These are phyloP conservation scores for Mycotypha africana DNA, from an alignment of 371 early-diverging fungal species.

Conservation along the genomic window DNA sequence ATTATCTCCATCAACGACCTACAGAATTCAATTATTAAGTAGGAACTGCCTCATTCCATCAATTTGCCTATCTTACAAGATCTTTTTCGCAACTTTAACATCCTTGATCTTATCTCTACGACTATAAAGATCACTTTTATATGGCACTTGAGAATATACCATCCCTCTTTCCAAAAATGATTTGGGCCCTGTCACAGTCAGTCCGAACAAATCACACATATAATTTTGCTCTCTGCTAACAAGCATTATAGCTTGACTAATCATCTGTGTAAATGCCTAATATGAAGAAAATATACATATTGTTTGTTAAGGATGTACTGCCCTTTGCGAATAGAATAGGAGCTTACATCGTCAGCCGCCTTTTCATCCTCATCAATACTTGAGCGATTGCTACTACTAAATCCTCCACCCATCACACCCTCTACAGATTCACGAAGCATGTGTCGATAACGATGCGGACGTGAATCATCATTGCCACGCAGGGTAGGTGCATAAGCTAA, in stretches of 20 bases:
- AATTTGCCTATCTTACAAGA: constrained; percentile 44
- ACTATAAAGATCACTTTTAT: constrained; percentile 31
- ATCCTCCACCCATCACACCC: constrained; percentile 23
- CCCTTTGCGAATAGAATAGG: not conserved
- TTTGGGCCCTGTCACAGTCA: constrained; percentile 34
- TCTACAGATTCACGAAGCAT: constrained; percentile 45
- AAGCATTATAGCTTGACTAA: constrained; percentile 39
- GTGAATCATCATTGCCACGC: constrained; percentile 28
- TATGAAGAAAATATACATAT: not conserved
- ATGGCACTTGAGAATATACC: constrained; percentile 37
- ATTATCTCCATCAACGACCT: constrained; percentile 72
- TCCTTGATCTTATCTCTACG: constrained; percentile 61
- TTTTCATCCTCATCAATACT: constrained; percentile 45
- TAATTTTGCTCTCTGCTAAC: constrained; percentile 77
- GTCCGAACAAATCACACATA: constrained; percentile 73
- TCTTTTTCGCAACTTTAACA: constrained; percentile 56
- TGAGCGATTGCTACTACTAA: constrained; percentile 11
- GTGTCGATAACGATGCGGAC: constrained; percentile 36
- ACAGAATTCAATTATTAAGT: constrained; percentile 18
- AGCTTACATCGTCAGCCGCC: constrained; percentile 33
- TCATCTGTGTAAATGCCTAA: constrained; percentile 48
- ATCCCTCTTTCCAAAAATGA: constrained; percentile 41
- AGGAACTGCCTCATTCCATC: too few relatives aligned
- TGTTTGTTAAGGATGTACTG: too few relatives aligned
- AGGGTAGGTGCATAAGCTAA: constrained; percentile 38